These are phyloP conservation scores for Pseudopithomyces chartarum DNA, from an alignment of 2,329 filamentous ascomycete genomes.

Conservation along the genomic window DNA sequence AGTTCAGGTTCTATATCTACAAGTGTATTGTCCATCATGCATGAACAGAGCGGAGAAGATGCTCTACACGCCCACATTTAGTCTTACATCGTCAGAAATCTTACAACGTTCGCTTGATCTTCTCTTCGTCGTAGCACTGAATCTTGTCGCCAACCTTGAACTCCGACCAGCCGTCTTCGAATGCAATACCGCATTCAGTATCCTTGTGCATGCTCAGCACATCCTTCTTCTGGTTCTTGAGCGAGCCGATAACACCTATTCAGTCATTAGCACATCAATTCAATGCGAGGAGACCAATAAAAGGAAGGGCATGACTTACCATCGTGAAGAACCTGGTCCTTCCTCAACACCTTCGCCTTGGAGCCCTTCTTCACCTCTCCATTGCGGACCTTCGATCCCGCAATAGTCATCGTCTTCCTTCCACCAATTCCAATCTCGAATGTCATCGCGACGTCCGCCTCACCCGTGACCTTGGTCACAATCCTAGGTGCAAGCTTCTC, in stretches of 20 bases:
- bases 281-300: not conserved
- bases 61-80: not conserved
- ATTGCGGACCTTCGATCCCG: conserved; percentile 86
- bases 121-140: conserved; percentile 82
- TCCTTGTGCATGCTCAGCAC: conserved; percentile 85
- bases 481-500: conserved; percentile 71
- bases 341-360: conserved; percentile 73
- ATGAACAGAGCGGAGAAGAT: not conserved
- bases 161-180: conserved; percentile 76
- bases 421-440: conserved; percentile 85
- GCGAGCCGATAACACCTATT: conserved; percentile 74
- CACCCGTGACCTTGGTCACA: conserved; percentile 75
- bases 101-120: conserved; percentile 68
- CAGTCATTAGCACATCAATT: conserved; percentile 11
- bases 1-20: too few relatives aligned
- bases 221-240: conserved; percentile 94
- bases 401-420: conserved; percentile 73
- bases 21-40: too few relatives aligned
- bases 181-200: conserved; percentile 88
- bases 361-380: conserved; percentile 69
- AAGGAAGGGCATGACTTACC: conserved; percentile 63
- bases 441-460: conserved; percentile 81
- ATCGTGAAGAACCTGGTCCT: conserved; percentile 74
- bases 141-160: conserved; percentile 83
- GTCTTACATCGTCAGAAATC: not conserved